phyloP scores from a whole-genome alignment of 306 rosid genomes.

The Trifolium fragiferum region DNA sequence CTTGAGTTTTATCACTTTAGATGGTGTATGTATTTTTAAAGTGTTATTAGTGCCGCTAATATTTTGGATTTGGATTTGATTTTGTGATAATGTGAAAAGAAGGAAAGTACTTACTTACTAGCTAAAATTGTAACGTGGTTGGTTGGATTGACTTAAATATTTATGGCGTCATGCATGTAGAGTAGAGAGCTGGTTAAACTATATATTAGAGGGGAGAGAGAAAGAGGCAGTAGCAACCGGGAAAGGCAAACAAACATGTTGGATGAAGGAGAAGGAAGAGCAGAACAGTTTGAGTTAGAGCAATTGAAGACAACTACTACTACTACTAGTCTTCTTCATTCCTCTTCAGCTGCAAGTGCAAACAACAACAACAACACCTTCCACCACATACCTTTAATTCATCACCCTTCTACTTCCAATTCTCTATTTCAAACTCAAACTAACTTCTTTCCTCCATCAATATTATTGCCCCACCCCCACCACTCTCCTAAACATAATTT shows the following conservation, averaged over 20 bases:
- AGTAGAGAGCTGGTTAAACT: background rate
- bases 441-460: slow-evolving; percentile 42
- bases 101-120: too few relatives aligned
- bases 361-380: background rate
- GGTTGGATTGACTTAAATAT: too few relatives aligned
- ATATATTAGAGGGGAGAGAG: too few relatives aligned
- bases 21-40: too few relatives aligned
- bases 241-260: slow-evolving; percentile 7
- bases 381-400: background rate
- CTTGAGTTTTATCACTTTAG: too few relatives aligned
- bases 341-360: background rate
- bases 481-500: slow-evolving; percentile 33
- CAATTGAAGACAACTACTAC: background rate
- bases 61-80: too few relatives aligned
- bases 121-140: too few relatives aligned
- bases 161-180: background rate
- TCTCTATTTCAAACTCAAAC: slow-evolving; percentile 26
- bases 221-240: too few relatives aligned
- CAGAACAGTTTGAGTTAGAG: background rate
- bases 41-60: too few relatives aligned
- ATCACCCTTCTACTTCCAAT: background rate
- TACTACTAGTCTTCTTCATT: background rate
- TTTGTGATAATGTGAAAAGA: too few relatives aligned
- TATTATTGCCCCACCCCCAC: slow-evolving; percentile 35
- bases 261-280: background rate